Base-by-base conservation (phyloP, 148 eudicot genomes). In the Fagopyrum esculentum region DNA sequence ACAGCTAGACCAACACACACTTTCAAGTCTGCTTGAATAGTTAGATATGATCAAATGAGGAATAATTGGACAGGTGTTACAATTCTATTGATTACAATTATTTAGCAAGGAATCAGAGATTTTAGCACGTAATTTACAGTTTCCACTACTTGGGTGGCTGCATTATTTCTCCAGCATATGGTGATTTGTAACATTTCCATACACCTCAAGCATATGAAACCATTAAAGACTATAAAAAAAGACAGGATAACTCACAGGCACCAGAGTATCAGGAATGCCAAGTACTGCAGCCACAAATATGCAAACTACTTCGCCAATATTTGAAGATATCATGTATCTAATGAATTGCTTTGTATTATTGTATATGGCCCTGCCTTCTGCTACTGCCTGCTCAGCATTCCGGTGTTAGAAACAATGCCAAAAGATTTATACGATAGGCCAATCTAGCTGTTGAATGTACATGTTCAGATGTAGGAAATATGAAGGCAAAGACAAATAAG, bases 261-360 rank as follows among this genome's bases (percentile, higher is more conserved):
- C 90, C 82, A 96, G 95, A 72, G 99, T 96, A 79, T 96, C 99
- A 77, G 99, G 99, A 79, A 96, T 96, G 74, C 99, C 99, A 78
- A 96, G 98, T 69, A 92, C 97, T 60, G 99, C 98, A 51, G 98
- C 99, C 81, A 96, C 98, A 82, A 96, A 96, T 77, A 96, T 96
- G 77, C 99, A 96, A 76, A 96, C 99, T 77, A 96, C 99, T 92
- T 96, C 99, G 73, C 99, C 99, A 78, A 96, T 96, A 81, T 96
- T 96, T 71, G 99, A 96, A 61, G 99, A 96, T 75, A 96, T 96
- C 99, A 96, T 96, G 88, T 96, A 96, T 89, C 99, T 86, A 74
- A 96, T 96, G 84, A 96, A 96, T 85, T 96, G 99, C 89, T 96
- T 96, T 12, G 98, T 96, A 84, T 96, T 96, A 78, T 96, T 96